Percentiles rank a stretch among this genome's conserved stretches.
Evolutionary conservation across 2,329 filamentous ascomycete genomes (phyloP).

Genomic region (Aspergillus fischeri): DNA sequence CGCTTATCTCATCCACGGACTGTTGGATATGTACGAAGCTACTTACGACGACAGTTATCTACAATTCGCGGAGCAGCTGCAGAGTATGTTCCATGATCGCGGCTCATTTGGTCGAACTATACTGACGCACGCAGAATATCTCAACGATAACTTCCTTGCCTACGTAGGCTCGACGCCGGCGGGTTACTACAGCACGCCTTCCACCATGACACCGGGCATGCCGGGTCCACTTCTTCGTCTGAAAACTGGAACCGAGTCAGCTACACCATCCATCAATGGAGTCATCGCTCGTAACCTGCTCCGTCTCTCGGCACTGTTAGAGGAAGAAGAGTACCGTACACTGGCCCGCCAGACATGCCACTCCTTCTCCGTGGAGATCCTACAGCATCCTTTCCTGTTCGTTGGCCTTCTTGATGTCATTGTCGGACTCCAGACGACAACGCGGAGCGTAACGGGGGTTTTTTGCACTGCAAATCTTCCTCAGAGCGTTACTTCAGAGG

Average conservation of each 20-base stretch:
- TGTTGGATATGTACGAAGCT: constrained; percentile 78
- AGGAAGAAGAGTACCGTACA: constrained; percentile 59
- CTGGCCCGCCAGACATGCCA: constrained; percentile 70
- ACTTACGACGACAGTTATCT: constrained; percentile 74
- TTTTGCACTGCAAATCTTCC: constrained; percentile 37
- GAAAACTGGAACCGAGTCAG: constrained; percentile 93
- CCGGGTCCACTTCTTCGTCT: constrained; percentile 66
- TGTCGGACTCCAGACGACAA: constrained; percentile 69
- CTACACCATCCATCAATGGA: constrained; percentile 85
- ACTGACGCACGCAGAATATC: constrained; percentile 52
- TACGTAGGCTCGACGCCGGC: constrained; percentile 36
- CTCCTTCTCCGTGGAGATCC: constrained; percentile 85
- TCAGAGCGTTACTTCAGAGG: constrained; percentile 1
- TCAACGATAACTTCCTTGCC: constrained; percentile 77
- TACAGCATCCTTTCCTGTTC: constrained; percentile 92
- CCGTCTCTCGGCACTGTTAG: constrained; percentile 67
- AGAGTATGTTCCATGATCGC: constrained; percentile 52
- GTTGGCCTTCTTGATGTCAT: constrained; percentile 72
- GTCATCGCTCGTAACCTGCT: constrained; percentile 85
- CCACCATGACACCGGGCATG: constrained; percentile 57
- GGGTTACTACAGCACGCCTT: constrained; percentile 41
- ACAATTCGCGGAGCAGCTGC: constrained; percentile 75
- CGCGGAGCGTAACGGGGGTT: constrained; percentile 56
- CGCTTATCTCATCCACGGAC: constrained; percentile 76
- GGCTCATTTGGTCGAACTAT: constrained; percentile 5